A percentile compares a stretch with the other conserved stretches of the same genome.
Evolutionary conservation across 129 eudicot species (phyloP).

Genomic region (Arctium lappa): DNA sequence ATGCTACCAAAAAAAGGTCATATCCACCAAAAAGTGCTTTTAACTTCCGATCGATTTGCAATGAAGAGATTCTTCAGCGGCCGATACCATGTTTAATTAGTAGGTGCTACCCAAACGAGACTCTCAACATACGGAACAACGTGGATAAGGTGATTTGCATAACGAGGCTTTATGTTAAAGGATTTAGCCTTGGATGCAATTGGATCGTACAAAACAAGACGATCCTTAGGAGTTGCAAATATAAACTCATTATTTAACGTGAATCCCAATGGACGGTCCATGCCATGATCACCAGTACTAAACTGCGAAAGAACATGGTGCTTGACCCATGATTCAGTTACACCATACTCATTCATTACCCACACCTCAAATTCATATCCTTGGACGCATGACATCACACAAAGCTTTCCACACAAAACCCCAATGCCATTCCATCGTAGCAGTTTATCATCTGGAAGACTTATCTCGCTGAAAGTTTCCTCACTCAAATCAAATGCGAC

Average conservation of each 20-base stretch:
- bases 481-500: background rate
- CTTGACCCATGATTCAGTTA: slow-evolving; percentile 6
- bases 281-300: background rate
- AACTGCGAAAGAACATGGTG: background rate
- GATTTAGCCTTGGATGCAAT: background rate
- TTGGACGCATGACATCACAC: background rate
- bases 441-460: background rate
- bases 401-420: background rate
- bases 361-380: background rate
- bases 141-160: background rate
- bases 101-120: background rate
- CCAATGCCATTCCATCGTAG: background rate
- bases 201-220: background rate
- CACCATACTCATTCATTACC: background rate
- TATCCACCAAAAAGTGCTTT: slow-evolving; percentile 3
- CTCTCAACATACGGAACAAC: background rate
- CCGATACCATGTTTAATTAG: background rate
- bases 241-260: slow-evolving; percentile 1
- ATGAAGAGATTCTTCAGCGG: background rate
- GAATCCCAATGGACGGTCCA: background rate
- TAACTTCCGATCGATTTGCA: background rate
- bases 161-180: background rate
- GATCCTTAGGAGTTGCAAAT: no score
- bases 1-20: no score
- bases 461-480: background rate